A percentile compares a stretch with the other conserved stretches of the same genome.
phyloP scores from a whole-genome alignment of 495 filamentous ascomycete species.

The Aspergillus homomorphus region DNA sequence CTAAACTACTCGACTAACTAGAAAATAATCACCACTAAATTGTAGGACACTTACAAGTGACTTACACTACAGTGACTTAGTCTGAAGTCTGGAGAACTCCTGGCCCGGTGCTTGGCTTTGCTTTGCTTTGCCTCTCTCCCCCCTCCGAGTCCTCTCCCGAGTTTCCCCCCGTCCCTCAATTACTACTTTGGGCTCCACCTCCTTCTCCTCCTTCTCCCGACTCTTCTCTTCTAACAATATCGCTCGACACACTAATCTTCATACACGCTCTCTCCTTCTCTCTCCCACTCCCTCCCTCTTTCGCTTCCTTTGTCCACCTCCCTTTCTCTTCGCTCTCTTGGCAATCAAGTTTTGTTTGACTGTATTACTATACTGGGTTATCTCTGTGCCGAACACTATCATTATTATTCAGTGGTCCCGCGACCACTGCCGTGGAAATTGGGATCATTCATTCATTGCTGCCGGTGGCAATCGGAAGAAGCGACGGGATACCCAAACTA shows the following conservation, averaged over 20 bases:
- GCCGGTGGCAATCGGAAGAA: conserved; percentile 31
- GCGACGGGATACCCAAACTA: conserved; percentile 8
- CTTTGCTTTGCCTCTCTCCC: neutral
- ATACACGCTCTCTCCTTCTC: conserved; percentile 17
- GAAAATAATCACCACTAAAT: neutral
- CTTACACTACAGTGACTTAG: neutral
- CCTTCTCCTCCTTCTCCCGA: conserved; percentile 12
- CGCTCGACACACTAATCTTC: conserved; percentile 23
- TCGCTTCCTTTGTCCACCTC: conserved; percentile 8
- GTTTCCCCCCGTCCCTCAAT: conserved; percentile 10
- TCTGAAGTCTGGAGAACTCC: conserved; percentile 11
- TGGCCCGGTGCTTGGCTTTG: neutral
- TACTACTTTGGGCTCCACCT: conserved; percentile 4
- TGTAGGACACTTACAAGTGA: neutral
- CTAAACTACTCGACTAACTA: neutral
- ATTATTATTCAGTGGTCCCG: neutral
- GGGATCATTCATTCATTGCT: conserved; percentile 19
- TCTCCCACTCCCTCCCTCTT: conserved; percentile 21
- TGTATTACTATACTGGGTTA: neutral
- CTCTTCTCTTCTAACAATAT: conserved; percentile 10
- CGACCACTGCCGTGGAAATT: conserved; percentile 5
- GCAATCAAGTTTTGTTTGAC: conserved; percentile 21
- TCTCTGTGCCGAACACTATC: neutral
- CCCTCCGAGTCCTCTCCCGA: too few relatives aligned
- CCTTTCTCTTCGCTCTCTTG: conserved; percentile 23